A percentile compares a stretch with the other conserved stretches of the same genome.
These are phyloP conservation scores for Heimioporus sp. DNA, from an alignment of 768 basidiomycete species.

Conservation along the genomic window DNA sequence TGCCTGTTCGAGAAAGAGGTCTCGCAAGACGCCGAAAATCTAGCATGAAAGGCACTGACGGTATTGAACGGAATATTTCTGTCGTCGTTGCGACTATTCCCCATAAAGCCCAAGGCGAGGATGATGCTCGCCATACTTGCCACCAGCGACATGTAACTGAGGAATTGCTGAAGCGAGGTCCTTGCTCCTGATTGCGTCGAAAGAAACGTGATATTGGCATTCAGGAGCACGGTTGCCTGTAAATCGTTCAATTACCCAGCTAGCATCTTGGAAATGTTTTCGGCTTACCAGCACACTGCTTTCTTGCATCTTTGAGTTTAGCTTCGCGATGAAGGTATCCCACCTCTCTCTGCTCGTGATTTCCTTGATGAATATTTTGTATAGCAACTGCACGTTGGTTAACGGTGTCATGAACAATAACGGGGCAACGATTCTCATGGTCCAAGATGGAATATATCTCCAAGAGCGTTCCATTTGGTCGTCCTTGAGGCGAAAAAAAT, in stretches of 20 bases:
- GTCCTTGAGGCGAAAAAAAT: conserved; percentile 39
- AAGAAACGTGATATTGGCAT: conserved; percentile 58
- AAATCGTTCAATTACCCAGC: neutral
- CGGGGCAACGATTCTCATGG: conserved; percentile 39
- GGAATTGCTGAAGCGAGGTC: conserved; percentile 32
- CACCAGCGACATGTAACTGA: conserved; percentile 44
- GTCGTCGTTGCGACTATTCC: conserved; percentile 37
- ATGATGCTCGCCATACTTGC: conserved; percentile 42
- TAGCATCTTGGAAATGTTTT: neutral
- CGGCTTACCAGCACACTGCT: conserved; percentile 50
- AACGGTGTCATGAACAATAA: conserved; percentile 52
- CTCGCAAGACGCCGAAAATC: no score
- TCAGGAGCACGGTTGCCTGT: conserved; percentile 56
- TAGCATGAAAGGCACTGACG: conserved; percentile 29
- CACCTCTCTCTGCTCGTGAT: conserved; percentile 43
- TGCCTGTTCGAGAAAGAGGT: conserved; percentile 9
- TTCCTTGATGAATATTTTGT: conserved; percentile 51
- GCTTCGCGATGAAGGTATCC: conserved; percentile 41
- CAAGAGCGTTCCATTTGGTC: conserved; percentile 31
- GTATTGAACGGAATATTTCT: conserved; percentile 30
- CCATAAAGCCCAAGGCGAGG: conserved; percentile 41
- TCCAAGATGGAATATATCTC: conserved; percentile 28
- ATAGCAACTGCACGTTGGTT: conserved; percentile 42
- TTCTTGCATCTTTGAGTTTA: conserved; percentile 50
- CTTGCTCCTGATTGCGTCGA: conserved; percentile 43